phyloP scores from a whole-genome alignment of 331 rosid species.

The Dryas integrifolia region DNA sequence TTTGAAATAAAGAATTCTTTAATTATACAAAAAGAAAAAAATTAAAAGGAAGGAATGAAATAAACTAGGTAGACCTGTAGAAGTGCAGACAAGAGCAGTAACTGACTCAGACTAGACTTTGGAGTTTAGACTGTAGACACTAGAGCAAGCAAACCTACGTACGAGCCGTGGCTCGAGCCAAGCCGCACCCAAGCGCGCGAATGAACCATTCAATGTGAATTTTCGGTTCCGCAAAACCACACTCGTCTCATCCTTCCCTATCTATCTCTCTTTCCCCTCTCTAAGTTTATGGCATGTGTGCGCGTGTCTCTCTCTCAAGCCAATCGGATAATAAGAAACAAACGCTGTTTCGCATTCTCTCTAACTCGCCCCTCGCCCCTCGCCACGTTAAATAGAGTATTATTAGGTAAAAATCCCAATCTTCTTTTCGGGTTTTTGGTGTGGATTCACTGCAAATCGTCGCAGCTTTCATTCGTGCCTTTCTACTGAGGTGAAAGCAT shows the following conservation, averaged over 20 bases:
- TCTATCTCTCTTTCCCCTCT: slow-evolving; percentile 7
- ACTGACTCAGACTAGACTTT: background rate
- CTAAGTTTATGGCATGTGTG: slow-evolving; percentile 3
- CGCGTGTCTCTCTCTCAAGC: slow-evolving; percentile 12
- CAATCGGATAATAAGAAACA: slow-evolving; percentile 32
- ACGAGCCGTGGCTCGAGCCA: slow-evolving; percentile 36
- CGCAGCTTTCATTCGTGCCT: background rate
- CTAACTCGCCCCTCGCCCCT: slow-evolving; percentile 11
- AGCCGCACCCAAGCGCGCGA: slow-evolving; percentile 45
- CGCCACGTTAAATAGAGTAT: slow-evolving; percentile 17
- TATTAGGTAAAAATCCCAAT: slow-evolving; percentile 28
- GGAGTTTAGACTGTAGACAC: too few species aligned
- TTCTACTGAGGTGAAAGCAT: background rate
- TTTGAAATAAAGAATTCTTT: too few species aligned
- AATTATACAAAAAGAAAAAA: too few species aligned
- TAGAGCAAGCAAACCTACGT: background rate
- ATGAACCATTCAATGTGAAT: slow-evolving; percentile 39
- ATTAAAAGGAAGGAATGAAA: too few species aligned
- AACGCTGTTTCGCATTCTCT: background rate
- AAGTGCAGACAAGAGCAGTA: too few species aligned
- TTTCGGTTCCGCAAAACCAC: slow-evolving; percentile 49
- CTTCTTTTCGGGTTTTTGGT: slow-evolving; percentile 1
- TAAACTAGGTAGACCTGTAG: too few species aligned
- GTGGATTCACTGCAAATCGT: slow-evolving; percentile 15
- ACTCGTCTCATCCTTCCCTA: slow-evolving; percentile 40